Evolutionary conservation across 108 stramenopile species (phyloP).

Genomic region (Pseudonitzschia multistriata): DNA sequence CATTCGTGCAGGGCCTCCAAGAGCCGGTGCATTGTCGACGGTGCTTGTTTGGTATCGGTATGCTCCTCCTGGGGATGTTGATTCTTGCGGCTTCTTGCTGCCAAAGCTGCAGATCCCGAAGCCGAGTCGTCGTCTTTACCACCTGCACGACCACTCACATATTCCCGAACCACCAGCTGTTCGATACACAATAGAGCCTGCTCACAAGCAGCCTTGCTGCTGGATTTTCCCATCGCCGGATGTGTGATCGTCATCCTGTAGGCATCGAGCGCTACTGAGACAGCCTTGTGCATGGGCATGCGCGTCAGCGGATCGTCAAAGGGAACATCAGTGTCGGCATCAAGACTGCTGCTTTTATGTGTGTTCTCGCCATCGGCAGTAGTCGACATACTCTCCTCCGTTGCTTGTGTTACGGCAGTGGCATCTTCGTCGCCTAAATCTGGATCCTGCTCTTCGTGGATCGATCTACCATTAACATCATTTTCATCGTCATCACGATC

Average conservation of each 20-base stretch:
- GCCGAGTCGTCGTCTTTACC: constrained; percentile 41
- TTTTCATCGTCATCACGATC: neutral
- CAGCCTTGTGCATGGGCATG: constrained; percentile 65
- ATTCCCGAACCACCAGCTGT: constrained; percentile 51
- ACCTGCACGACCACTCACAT: constrained; percentile 76
- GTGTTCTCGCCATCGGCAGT: neutral
- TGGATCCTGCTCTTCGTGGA: neutral
- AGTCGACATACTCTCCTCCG: neutral
- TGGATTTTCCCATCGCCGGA: constrained; percentile 23
- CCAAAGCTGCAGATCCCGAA: constrained; percentile 19
- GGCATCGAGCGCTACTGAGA: constrained; percentile 33
- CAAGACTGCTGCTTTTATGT: neutral
- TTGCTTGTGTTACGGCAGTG: constrained; percentile 10
- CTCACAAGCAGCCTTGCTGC: constrained; percentile 59
- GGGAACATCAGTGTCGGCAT: neutral
- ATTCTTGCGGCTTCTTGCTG: neutral
- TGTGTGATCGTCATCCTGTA: constrained; percentile 39
- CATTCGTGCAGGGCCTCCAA: constrained; percentile 39
- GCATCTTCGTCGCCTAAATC: constrained; percentile 7
- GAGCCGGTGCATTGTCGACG: constrained; percentile 43
- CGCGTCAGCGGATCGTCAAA: constrained; percentile 37
- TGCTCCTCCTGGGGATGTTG: neutral
- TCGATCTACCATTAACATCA: neutral
- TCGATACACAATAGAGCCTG: constrained; percentile 61
- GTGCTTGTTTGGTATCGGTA: neutral